phyloP scores from a whole-genome alignment of 176 grass and related monocot species.

The Bonia amplexicaulis region DNA sequence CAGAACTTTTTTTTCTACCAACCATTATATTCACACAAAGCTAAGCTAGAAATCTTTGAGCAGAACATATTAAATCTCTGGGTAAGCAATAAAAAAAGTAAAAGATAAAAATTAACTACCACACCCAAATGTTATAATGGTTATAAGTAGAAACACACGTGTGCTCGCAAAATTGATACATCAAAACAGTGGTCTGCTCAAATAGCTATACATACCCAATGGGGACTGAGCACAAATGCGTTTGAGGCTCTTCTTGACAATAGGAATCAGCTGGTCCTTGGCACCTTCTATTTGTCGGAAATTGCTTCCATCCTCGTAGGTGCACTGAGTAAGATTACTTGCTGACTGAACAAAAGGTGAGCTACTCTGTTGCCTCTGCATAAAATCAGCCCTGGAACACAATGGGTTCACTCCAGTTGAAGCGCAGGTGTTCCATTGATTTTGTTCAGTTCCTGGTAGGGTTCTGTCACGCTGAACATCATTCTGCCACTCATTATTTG shows the following conservation, averaged over 20 bases:
- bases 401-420: constrained; percentile 5
- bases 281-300: constrained; percentile 43
- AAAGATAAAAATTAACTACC: background rate
- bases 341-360: constrained; percentile 25
- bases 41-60: background rate
- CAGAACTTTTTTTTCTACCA: background rate
- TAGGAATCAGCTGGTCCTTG: constrained; percentile 49
- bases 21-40: background rate
- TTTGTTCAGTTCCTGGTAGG: constrained; percentile 8
- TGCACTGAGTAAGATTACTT: constrained; percentile 24
- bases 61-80: background rate
- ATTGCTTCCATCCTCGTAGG: constrained; percentile 29
- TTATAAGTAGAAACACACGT: background rate
- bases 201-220: constrained; percentile 46
- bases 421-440: background rate
- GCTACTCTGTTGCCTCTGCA: constrained; percentile 17
- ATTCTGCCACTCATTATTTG: constrained; percentile 5
- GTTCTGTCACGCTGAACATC: background rate
- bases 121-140: background rate
- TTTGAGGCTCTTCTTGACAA: constrained; percentile 59
- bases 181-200: constrained; percentile 10
- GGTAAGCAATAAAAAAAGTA: background rate
- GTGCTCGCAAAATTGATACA: background rate
- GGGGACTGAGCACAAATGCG: constrained; percentile 34
- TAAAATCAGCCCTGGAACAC: background rate